Evolutionary conservation across 2,329 filamentous ascomycete species (phyloP), one percentile per base, ranked within the genome.

Genomic region (Ceratocystiopsis minuta): DNA sequence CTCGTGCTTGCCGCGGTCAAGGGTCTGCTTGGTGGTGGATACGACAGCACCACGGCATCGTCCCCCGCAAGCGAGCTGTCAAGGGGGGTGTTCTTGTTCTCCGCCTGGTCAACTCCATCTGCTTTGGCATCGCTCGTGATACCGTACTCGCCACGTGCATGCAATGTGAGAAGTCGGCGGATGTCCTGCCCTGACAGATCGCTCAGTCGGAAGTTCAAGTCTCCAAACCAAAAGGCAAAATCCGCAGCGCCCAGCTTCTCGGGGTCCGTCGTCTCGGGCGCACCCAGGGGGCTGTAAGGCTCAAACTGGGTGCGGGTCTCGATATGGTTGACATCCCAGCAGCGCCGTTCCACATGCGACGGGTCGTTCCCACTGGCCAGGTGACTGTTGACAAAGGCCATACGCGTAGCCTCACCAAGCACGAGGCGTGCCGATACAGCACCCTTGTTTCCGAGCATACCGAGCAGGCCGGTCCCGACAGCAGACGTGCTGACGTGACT

Each of bases 391-490:
- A 95, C 67, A 56, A 98, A 95, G 18, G 90, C 79, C 43, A 98
- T 62, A 28, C 80, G 72, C 0, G 90, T 95, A 0, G 86, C 86
- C 57, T 95, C 90, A 2, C 88, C 90, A 1, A 98, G 63, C 1
- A 98, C 67, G 4, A 98, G 64, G 16, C 88, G 73, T 4, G 81
- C 80, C 3, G 79, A 74, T 1, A 94, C 80, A 4, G 83, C 88
- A 2, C 90, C 90, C 57, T 98, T 98, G 58, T 98, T 98, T 11
- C 90, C 90, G 64, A 95, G 79, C 54, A 94, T 94, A 0, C 88
- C 88, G 59, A 92, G 73, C 36, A 96, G 59, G 0, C 90, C 90
- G 0, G 90, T 98, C 0, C 87, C 88, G 9, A 96, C 79, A 44
- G 75, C 80, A 5, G 77, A 77, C 2, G 80, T 86, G 58, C 83